Conservation (phyloP, 306 rosid genomes). For the Fagus sylvatica region DNA sequence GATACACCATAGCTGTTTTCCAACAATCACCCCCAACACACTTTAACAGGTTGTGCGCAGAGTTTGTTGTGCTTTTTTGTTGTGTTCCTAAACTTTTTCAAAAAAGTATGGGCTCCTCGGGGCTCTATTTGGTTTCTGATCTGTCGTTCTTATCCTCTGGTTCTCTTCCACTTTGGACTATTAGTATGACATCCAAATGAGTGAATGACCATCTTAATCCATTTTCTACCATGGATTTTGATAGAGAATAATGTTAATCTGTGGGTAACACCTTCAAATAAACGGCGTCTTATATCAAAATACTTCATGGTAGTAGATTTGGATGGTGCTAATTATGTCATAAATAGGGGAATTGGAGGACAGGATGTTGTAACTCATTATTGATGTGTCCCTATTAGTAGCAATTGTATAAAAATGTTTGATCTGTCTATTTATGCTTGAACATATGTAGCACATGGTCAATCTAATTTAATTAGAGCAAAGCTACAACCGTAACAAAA, state of each 20-base stretch:
- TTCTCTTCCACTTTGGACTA: neutral
- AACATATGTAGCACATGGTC: too few relatives aligned
- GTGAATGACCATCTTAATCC: neutral
- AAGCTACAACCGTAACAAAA: too few relatives aligned
- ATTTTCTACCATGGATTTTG: neutral
- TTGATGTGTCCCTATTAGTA: neutral
- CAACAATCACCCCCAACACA: too few relatives aligned
- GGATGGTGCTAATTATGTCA: neutral
- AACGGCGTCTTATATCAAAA: neutral
- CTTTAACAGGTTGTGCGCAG: too few relatives aligned
- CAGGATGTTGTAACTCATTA: neutral
- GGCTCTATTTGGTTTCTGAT: neutral
- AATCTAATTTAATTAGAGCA: too few relatives aligned
- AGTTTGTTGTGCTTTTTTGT: too few relatives aligned
- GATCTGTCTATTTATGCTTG: too few relatives aligned
- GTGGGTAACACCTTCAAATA: neutral
- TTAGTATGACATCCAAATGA: neutral
- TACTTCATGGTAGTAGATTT: neutral
- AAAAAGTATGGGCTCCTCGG: neutral
- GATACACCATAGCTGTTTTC: too few relatives aligned
- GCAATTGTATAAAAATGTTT: neutral
- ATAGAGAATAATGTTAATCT: neutral
- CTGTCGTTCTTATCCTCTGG: neutral
- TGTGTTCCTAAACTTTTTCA: too few relatives aligned
- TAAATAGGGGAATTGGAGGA: too few relatives aligned